Conservation (phyloP, 352 stramenopile genomes). For the Peronospora farinosa region DNA sequence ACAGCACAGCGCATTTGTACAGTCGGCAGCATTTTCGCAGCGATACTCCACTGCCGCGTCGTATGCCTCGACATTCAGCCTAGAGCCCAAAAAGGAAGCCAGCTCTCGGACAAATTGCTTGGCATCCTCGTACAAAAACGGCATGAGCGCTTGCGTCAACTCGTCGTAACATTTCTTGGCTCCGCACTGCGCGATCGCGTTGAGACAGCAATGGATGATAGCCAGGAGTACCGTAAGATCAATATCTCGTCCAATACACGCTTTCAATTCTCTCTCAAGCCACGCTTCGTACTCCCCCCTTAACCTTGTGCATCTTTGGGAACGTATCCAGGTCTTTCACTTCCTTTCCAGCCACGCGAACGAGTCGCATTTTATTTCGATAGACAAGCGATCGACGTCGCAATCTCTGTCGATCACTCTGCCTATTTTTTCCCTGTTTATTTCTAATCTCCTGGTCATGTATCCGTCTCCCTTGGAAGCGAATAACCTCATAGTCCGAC, state of each 20-base stretch:
- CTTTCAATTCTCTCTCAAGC: constrained; percentile 54
- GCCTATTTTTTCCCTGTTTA: constrained; percentile 6
- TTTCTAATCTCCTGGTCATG: constrained; percentile 7
- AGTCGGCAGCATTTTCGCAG: constrained; percentile 39
- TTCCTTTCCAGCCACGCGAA: constrained; percentile 35
- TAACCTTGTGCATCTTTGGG: constrained; percentile 44
- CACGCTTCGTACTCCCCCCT: constrained; percentile 53
- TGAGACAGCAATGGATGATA: constrained; percentile 56
- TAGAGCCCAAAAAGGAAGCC: constrained; percentile 54
- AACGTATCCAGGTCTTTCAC: constrained; percentile 14
- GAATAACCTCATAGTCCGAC: constrained; percentile 50
- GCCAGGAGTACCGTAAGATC: constrained; percentile 62
- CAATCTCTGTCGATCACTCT: constrained; percentile 10
- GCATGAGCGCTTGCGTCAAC: constrained; percentile 41
- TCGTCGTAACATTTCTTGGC: constrained; percentile 35
- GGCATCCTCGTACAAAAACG: constrained; percentile 63
- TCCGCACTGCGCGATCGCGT: constrained; percentile 40
- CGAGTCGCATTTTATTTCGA: constrained; percentile 40
- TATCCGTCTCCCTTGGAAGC: constrained; percentile 31
- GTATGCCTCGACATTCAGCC: constrained; percentile 64
- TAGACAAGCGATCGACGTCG: constrained; percentile 57
- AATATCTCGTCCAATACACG: constrained; percentile 59
- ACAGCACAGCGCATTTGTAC: constrained; percentile 37
- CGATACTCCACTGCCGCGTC: constrained; percentile 58
- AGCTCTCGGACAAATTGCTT: constrained; percentile 55